These are phyloP conservation scores for Fraxinus nigra DNA, from an alignment of 305 asterid species.

Conservation along the genomic window DNA sequence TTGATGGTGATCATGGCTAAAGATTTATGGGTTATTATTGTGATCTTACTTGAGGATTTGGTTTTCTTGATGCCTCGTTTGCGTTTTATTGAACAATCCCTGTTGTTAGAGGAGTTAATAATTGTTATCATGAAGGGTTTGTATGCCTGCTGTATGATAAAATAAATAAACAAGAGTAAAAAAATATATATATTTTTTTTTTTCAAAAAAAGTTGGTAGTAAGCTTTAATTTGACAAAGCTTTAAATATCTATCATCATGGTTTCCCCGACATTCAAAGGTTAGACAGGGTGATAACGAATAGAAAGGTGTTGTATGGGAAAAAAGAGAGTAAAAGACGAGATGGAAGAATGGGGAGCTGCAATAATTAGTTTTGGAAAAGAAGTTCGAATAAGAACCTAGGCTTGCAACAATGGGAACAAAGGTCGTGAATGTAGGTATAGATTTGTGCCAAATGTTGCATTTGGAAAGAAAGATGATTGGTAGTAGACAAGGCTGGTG, in stretches of 20 bases:
- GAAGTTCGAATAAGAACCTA: background rate
- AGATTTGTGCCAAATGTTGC: background rate
- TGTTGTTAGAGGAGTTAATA: background rate
- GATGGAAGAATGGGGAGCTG: background rate
- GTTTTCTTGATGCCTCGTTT: background rate
- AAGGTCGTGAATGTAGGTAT: background rate
- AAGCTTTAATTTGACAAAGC: background rate
- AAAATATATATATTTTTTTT: background rate
- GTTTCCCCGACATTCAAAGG: background rate
- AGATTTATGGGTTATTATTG: background rate
- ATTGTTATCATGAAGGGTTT: background rate
- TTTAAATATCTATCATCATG: background rate
- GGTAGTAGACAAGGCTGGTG: background rate
- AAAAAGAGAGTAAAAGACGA: background rate
- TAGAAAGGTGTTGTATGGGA: background rate
- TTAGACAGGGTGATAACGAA: background rate
- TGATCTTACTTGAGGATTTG: background rate
- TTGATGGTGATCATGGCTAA: slow-evolving; percentile 1
- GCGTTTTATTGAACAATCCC: background rate
- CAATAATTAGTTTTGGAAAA: background rate
- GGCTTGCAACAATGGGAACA: background rate
- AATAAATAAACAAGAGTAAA: background rate
- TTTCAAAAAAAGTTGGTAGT: background rate
- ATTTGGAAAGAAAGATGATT: background rate
- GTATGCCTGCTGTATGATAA: background rate